Base-by-base conservation (phyloP, 108 stramenopile genomes). In the Cyclotella cryptica region DNA sequence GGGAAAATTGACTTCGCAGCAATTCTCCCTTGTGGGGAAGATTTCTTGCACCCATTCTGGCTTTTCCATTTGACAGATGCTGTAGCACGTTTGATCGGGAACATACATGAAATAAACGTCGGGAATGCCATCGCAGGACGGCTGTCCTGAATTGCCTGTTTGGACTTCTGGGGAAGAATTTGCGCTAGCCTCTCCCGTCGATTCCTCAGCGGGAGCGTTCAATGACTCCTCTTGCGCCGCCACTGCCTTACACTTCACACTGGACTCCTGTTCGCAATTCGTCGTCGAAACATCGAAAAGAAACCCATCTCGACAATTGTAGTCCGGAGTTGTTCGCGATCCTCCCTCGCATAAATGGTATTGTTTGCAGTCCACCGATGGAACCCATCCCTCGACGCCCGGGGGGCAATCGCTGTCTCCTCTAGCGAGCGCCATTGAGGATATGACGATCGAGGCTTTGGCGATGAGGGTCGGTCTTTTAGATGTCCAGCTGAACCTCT, bases 281-380 rank as follows among this genome's bases (percentile, higher is more conserved):
- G 51, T 39, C 4, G 67, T 52, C 14, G 30, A 35, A 1, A 35
- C 30, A 53, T 68, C 67, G 30, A 68, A 68, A 13, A 68, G 22
- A 44, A 35, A 68, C 8, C 67, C 67, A 18, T 68, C 67, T 30
- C 30, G 28, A 39, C 67, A 68, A 52, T 52, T 35, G 30, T 68
- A 68, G 29, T 68, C 51, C 11, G 47, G 46, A 22, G 28, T 68
- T 27, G 67, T 30, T 30, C 44, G 43, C 5, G 43, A 11, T 28
- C 67, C 67, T 3, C 28, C 67, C 29, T 68, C 67, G 30, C 67
- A 68, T 2, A 68, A 17, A 28, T 68, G 29, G 24, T 68, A 68
- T 51, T 52, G 35, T 68, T 30, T 39, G 28, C 67, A 68, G 8
- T 51, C 67, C 15, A 49, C 28, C 14, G 49, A 30, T 53, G 67